A percentile compares a stretch with the other conserved stretches of the same genome.
phyloP scores from a whole-genome alignment of 208 protist species.

The Trypanosomatidae sp. region DNA sequence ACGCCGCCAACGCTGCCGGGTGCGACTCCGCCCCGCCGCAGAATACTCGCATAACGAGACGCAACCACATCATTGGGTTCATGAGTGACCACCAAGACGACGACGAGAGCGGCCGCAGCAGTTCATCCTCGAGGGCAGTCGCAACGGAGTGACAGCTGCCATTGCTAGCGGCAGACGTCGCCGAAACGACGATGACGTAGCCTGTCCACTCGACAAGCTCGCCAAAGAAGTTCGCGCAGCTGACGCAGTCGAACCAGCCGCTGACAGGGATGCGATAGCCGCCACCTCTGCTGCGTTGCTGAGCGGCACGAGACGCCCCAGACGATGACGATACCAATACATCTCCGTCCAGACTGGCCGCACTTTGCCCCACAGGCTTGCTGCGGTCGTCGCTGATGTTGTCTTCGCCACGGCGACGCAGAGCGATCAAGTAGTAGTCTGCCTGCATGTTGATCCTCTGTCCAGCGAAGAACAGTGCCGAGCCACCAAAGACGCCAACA shows the following conservation, averaged over 20 bases:
- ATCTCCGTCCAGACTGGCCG: background rate
- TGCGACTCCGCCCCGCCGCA: background rate
- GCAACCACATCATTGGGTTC: background rate
- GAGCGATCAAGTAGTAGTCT: conserved; percentile 57
- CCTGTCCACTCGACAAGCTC: conserved; percentile 81
- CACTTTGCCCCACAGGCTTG: background rate
- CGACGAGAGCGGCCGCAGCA: background rate
- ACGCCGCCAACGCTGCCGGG: conserved; percentile 37
- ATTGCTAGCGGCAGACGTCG: conserved; percentile 19
- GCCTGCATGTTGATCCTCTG: conserved; percentile 46
- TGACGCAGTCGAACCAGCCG: conserved; percentile 64
- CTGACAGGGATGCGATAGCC: conserved; percentile 60
- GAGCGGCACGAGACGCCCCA: background rate
- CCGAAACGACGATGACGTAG: conserved; percentile 52
- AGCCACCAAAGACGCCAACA: conserved; percentile 25
- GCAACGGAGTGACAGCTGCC: background rate
- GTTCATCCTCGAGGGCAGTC: background rate
- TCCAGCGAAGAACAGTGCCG: conserved; percentile 46
- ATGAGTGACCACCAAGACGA: background rate
- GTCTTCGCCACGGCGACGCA: conserved; percentile 15
- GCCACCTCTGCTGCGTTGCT: background rate
- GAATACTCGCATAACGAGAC: conserved; percentile 1
- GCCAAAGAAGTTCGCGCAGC: conserved; percentile 80
- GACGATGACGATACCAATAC: background rate
- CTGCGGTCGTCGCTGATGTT: background rate